Conservation (phyloP, 352 stramenopile species). For the Plasmopara viticola region DNA sequence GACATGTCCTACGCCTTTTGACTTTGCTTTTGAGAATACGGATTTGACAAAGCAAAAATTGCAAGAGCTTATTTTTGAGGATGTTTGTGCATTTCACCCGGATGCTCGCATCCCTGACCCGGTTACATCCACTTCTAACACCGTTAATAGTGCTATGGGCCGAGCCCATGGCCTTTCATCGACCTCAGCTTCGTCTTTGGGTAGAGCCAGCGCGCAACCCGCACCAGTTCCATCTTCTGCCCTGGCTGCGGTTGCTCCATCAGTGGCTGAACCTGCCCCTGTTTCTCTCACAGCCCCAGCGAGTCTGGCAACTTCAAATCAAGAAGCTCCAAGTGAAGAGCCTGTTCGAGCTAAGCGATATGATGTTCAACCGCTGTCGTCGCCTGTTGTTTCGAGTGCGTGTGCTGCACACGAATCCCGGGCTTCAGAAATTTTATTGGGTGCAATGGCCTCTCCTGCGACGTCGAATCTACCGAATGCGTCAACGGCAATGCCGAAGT, state of each 20-base stretch:
- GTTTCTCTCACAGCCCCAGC: slow-evolving; percentile 15
- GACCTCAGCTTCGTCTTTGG: slow-evolving; percentile 11
- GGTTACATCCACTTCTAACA: slow-evolving; percentile 6
- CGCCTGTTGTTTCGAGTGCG: slow-evolving; percentile 28
- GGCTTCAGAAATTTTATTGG: slow-evolving; percentile 15
- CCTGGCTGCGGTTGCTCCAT: slow-evolving; percentile 10
- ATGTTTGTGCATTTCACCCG: slow-evolving; percentile 85
- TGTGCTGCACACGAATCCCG: slow-evolving; percentile 12
- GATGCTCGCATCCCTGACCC: slow-evolving; percentile 56
- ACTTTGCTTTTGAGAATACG: slow-evolving; percentile 84
- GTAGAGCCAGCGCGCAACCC: slow-evolving; percentile 6
- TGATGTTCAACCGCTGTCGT: slow-evolving; percentile 19
- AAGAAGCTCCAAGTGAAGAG: slow-evolving; percentile 14
- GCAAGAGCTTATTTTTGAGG: slow-evolving; percentile 89
- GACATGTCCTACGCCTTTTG: slow-evolving; percentile 72
- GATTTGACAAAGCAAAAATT: slow-evolving; percentile 88
- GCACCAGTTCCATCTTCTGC: slow-evolving; percentile 9
- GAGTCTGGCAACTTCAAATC: slow-evolving; percentile 7
- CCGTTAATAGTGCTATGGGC: slow-evolving; percentile 12
- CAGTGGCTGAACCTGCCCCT: slow-evolving; percentile 14
- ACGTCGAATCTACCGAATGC: slow-evolving; percentile 5
- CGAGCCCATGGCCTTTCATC: slow-evolving; percentile 15
- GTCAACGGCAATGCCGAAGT: too few species aligned
- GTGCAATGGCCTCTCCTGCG: slow-evolving; percentile 10
- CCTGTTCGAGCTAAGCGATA: slow-evolving; percentile 5